Conservation (phyloP, 2,329 filamentous ascomycete species). For the Trichoderma pleuroti region DNA sequence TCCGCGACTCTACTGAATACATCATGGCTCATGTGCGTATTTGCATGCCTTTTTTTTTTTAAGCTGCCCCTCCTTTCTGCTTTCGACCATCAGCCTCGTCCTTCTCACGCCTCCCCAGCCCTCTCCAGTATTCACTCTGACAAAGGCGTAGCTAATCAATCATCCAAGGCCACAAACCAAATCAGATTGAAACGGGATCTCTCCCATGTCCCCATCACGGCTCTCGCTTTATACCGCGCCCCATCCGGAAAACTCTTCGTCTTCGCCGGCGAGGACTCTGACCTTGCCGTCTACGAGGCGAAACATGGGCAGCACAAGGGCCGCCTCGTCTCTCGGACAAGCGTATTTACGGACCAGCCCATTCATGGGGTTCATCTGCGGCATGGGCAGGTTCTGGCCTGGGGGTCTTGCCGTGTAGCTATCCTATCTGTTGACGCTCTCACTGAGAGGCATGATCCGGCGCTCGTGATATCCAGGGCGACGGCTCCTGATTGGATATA, state of each 20-base stretch:
- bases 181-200: slow-evolving; percentile 34
- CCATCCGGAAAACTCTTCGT: slow-evolving; percentile 38
- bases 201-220: slow-evolving; percentile 56
- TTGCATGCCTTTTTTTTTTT: neutral
- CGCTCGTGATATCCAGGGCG: slow-evolving; percentile 36
- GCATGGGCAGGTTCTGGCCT: slow-evolving; percentile 50
- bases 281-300: slow-evolving; percentile 52
- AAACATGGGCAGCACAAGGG: slow-evolving; percentile 29
- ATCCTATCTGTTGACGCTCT: slow-evolving; percentile 29
- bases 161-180: slow-evolving; percentile 12
- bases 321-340: slow-evolving; percentile 39
- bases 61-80: slow-evolving; percentile 13
- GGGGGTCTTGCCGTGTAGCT: slow-evolving; percentile 65
- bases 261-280: slow-evolving; percentile 58
- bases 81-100: neutral
- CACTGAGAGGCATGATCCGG: slow-evolving; percentile 17
- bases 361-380: slow-evolving; percentile 68
- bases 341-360: slow-evolving; percentile 63
- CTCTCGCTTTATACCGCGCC: slow-evolving; percentile 49
- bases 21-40: slow-evolving; percentile 10
- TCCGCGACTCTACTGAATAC: no score
- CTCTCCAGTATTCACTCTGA: neutral
- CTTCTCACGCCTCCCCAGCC: neutral
- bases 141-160: neutral
- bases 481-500: slow-evolving; percentile 73